These are phyloP conservation scores for Blastocrithidia nonstop DNA, from an alignment of 208 protist species.

Conservation along the genomic window DNA sequence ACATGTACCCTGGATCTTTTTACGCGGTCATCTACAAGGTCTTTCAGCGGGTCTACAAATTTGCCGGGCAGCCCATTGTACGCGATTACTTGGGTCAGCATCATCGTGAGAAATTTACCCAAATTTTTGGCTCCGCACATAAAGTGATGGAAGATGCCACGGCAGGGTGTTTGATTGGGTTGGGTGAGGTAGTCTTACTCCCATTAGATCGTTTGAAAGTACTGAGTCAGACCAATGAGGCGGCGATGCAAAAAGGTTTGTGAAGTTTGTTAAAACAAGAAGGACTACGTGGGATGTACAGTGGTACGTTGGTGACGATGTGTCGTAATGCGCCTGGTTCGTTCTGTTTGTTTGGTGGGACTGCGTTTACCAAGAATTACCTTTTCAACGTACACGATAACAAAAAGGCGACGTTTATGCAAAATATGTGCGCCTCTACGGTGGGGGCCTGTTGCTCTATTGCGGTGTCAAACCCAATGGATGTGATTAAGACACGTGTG, in stretches of 20 bases:
- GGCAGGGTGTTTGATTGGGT: constrained; percentile 72
- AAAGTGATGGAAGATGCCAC: constrained; percentile 62
- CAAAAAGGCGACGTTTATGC: constrained; percentile 54
- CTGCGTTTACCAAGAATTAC: constrained; percentile 77
- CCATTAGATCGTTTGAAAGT: constrained; percentile 86
- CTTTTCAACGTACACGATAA: constrained; percentile 72
- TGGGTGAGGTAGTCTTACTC: constrained; percentile 79
- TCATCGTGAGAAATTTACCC: no score
- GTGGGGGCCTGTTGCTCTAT: constrained; percentile 70
- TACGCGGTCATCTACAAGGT: constrained; percentile 86
- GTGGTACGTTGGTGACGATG: constrained; percentile 70
- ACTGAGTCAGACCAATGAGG: constrained; percentile 81
- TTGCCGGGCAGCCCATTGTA: constrained; percentile 80
- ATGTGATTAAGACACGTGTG: constrained; percentile 88
- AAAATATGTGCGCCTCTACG: constrained; percentile 77
- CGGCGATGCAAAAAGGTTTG: constrained; percentile 40
- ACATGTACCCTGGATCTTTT: constrained; percentile 79
- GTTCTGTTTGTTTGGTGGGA: constrained; percentile 83
- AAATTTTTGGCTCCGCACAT: no score
- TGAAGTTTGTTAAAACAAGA: constrained; percentile 52
- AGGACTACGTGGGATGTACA: constrained; percentile 74
- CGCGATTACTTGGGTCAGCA: constrained; percentile 47
- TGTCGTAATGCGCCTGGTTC: constrained; percentile 80
- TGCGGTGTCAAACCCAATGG: constrained; percentile 82
- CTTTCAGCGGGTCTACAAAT: constrained; percentile 86